A percentile compares a stretch with the other conserved stretches of the same genome.
These are phyloP conservation scores for Plantago rigida DNA, from an alignment of 305 asterid species.

Conservation along the genomic window DNA sequence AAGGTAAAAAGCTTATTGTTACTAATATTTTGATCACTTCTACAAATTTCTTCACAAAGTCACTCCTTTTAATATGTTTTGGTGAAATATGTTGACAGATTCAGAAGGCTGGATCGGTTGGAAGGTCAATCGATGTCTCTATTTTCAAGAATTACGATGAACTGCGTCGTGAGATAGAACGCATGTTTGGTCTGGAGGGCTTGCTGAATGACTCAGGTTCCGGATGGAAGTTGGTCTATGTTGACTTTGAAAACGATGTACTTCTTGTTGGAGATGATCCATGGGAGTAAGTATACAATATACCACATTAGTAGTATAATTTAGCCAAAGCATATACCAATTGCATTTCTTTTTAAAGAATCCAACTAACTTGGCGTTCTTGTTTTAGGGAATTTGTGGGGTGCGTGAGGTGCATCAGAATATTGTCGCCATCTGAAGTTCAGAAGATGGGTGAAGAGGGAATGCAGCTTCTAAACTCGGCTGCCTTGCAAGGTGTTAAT, in stretches of 20 bases:
- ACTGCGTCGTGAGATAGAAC: constrained; percentile 68
- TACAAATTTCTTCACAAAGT: neutral
- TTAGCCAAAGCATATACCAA: no score
- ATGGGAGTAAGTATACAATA: constrained; percentile 67
- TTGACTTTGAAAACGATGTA: constrained; percentile 75
- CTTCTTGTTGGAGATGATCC: constrained; percentile 96
- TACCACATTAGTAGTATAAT: neutral
- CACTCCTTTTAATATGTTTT: neutral
- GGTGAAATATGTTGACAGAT: constrained; percentile 40
- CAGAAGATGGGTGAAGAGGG: constrained; percentile 93
- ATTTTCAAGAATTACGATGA: constrained; percentile 62
- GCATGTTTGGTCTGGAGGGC: constrained; percentile 80
- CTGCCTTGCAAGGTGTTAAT: constrained; percentile 37
- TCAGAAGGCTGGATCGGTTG: constrained; percentile 85
- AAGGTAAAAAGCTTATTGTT: constrained; percentile 42
- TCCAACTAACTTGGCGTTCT: neutral
- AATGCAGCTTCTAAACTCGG: constrained; percentile 73
- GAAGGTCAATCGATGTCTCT: constrained; percentile 86
- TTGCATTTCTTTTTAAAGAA: neutral
- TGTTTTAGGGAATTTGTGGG: constrained; percentile 68
- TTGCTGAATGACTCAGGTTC: constrained; percentile 66
- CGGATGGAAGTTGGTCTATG: constrained; percentile 83
- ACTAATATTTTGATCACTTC: neutral
- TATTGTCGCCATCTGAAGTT: constrained; percentile 72
- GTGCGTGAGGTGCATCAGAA: constrained; percentile 74